Evolutionary conservation across 1,284 basidiomycete species (phyloP).

Genomic region (Schizophyllum commune): DNA sequence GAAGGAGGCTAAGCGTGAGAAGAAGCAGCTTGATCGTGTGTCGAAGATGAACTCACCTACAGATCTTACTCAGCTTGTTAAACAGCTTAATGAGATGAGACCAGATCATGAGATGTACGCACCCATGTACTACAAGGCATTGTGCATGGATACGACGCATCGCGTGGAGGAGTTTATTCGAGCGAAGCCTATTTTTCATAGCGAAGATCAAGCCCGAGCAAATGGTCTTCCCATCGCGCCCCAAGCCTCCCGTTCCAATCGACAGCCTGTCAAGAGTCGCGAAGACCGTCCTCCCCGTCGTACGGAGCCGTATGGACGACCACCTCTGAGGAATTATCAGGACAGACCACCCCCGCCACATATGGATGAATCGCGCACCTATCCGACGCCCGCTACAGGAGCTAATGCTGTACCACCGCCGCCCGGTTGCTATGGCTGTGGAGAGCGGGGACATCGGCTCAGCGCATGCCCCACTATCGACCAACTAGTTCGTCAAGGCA

Average conservation of each 20-base stretch:
- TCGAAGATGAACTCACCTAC: neutral
- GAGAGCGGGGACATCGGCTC: too few relatives aligned
- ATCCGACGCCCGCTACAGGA: neutral
- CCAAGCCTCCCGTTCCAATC: too few relatives aligned
- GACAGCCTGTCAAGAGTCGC: too few relatives aligned
- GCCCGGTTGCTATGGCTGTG: too few relatives aligned
- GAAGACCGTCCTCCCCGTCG: too few relatives aligned
- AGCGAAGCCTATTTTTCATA: neutral
- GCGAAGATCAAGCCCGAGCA: neutral
- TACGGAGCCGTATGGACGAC: too few relatives aligned
- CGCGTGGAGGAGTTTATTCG: conserved; percentile 1
- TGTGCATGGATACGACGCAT: neutral
- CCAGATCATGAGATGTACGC: conserved; percentile 1
- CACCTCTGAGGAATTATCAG: too few relatives aligned
- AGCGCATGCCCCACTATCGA: too few relatives aligned
- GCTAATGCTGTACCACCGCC: neutral
- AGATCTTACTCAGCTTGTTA: neutral
- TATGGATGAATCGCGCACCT: neutral
- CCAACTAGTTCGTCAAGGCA: too few relatives aligned
- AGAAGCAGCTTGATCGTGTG: neutral
- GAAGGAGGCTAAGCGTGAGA: neutral
- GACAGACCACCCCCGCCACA: conserved; percentile 1
- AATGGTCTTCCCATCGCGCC: too few relatives aligned
- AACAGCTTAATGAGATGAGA: conserved; percentile 2
- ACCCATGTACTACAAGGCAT: conserved; percentile 3